These are phyloP conservation scores for Ogataea chonburiensis DNA, from an alignment of 805 yeast genomes.

Conservation along the genomic window DNA sequence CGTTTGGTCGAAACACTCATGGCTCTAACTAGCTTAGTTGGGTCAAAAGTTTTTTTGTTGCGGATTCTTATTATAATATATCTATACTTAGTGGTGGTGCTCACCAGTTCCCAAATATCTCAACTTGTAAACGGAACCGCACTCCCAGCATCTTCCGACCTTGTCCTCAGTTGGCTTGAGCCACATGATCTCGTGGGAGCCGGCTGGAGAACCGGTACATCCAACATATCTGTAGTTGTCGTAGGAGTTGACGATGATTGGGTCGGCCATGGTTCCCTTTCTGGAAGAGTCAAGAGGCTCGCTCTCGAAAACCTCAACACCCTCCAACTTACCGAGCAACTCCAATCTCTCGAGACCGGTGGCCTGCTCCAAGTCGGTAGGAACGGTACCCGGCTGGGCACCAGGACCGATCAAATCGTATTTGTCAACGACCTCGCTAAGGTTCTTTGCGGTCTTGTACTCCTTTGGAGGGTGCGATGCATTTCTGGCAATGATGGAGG, in stretches of 20 bases:
- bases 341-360: slow-evolving; percentile 98
- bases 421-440: slow-evolving; percentile 78
- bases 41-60: slow-evolving; percentile 6
- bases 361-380: slow-evolving; percentile 93
- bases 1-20: not conserved
- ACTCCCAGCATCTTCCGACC: slow-evolving; percentile 97
- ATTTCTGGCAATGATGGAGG: slow-evolving; percentile 28
- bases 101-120: slow-evolving; percentile 81
- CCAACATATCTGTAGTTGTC: slow-evolving; percentile 94
- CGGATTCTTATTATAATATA: slow-evolving; percentile 10
- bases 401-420: slow-evolving; percentile 86
- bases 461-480: slow-evolving; percentile 35
- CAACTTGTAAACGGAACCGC: slow-evolving; percentile 91
- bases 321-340: slow-evolving; percentile 89
- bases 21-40: not conserved
- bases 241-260: slow-evolving; percentile 85
- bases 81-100: slow-evolving; percentile 49
- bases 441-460: slow-evolving; percentile 60
- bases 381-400: slow-evolving; percentile 78
- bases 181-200: slow-evolving; percentile 90
- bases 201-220: slow-evolving; percentile 95
- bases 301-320: slow-evolving; percentile 89
- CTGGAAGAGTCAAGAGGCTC: slow-evolving; percentile 87
- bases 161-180: slow-evolving; percentile 79
- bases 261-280: slow-evolving; percentile 86